A percentile compares a stretch with the other conserved stretches of the same genome.
These are phyloP conservation scores for Mucor mucedo DNA, from an alignment of 371 early-diverging fungal genomes.

Conservation along the genomic window DNA sequence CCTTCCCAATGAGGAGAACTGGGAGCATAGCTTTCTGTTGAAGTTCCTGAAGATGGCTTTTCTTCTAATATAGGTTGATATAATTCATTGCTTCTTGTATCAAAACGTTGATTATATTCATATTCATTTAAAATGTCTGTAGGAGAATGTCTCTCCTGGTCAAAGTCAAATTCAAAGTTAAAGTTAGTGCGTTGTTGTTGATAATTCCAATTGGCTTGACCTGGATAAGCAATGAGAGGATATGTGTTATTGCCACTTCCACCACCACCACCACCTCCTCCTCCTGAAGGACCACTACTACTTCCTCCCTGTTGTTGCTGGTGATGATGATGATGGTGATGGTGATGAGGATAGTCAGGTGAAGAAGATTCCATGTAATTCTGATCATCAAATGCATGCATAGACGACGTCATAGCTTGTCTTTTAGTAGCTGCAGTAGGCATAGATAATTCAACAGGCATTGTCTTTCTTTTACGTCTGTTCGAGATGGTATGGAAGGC, in stretches of 20 bases:
- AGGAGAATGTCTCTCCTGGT: conserved; percentile 13
- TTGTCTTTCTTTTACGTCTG: not conserved
- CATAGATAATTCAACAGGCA: too few species aligned
- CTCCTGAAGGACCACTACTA: too few species aligned
- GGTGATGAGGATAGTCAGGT: not conserved
- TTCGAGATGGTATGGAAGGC: not conserved
- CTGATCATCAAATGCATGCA: too few species aligned
- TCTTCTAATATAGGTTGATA: not conserved
- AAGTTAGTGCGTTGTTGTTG: not conserved
- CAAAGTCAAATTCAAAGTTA: conserved; percentile 1
- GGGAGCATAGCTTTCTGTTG: not conserved
- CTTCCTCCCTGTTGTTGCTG: too few species aligned
- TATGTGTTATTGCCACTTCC: too few species aligned
- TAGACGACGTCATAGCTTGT: not conserved
- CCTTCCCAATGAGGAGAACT: not conserved
- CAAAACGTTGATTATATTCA: conserved; percentile 2
- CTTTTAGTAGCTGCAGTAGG: not conserved
- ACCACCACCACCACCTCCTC: too few species aligned
- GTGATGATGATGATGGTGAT: not conserved
- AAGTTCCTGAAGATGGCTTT: not conserved
- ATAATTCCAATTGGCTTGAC: too few species aligned
- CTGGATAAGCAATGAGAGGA: too few species aligned
- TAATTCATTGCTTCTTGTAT: not conserved
- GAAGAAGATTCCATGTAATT: too few species aligned
- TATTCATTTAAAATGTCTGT: conserved; percentile 19